Conservation (phyloP, 108 stramenopile genomes). For the Stephanodiscus minutulus region DNA sequence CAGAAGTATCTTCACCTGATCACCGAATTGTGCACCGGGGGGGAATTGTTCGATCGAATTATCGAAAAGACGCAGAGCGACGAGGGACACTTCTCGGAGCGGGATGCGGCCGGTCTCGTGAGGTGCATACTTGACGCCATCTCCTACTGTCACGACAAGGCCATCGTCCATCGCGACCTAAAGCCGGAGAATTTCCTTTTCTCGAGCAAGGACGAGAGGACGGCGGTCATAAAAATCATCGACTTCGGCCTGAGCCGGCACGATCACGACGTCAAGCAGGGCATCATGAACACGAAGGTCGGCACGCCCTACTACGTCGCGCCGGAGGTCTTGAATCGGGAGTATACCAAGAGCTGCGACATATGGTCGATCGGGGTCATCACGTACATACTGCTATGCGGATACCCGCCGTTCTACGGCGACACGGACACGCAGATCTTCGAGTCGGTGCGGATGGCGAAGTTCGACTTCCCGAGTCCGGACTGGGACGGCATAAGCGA, state of each 20-base stretch:
- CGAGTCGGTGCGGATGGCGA: slow-evolving; percentile 66
- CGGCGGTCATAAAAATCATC: slow-evolving; percentile 92
- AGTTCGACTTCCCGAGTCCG: slow-evolving; percentile 83
- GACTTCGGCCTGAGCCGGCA: slow-evolving; percentile 98
- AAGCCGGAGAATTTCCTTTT: slow-evolving; percentile 93
- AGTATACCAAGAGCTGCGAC: slow-evolving; percentile 94
- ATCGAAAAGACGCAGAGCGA: slow-evolving; percentile 89
- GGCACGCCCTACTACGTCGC: slow-evolving; percentile 94
- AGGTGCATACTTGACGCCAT: slow-evolving; percentile 91
- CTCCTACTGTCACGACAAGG: slow-evolving; percentile 93
- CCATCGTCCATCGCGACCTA: slow-evolving; percentile 96
- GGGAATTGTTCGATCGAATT: slow-evolving; percentile 92
- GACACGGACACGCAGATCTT: slow-evolving; percentile 64
- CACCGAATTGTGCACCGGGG: slow-evolving; percentile 94
- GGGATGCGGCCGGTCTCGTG: slow-evolving; percentile 87
- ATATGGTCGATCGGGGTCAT: slow-evolving; percentile 96
- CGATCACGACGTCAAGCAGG: slow-evolving; percentile 64
- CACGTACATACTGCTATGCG: slow-evolving; percentile 91
- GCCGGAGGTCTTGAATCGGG: slow-evolving; percentile 90
- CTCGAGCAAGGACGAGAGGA: slow-evolving; percentile 69
- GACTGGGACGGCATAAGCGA: slow-evolving; percentile 83
- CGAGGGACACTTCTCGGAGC: slow-evolving; percentile 94
- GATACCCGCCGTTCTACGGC: slow-evolving; percentile 76
- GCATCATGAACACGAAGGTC: slow-evolving; percentile 92
- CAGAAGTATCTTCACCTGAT: slow-evolving; percentile 83